Percentiles rank a stretch among this genome's conserved stretches.
Conservation (phyloP, 345 rosid genomes). For the Lepidium aucheri region DNA sequence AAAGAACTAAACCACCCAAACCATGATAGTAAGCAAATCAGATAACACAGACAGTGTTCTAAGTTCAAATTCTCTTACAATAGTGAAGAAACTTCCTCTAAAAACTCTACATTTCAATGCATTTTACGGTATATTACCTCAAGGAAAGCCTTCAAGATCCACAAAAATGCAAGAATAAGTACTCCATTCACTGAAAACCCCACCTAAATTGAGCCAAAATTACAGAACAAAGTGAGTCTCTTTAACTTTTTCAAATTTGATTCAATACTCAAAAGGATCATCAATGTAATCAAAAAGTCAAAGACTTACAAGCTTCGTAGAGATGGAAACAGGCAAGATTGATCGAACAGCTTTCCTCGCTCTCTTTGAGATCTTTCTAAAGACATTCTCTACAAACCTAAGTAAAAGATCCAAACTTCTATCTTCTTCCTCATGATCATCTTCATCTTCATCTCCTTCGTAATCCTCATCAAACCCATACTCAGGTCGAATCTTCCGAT, state of each 20-base stretch:
- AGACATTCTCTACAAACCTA: slow-evolving; percentile 61
- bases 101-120: not conserved
- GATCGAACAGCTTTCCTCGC: slow-evolving; percentile 84
- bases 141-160: slow-evolving; percentile 89
- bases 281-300: not conserved
- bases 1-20: not conserved
- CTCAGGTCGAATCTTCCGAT: slow-evolving; percentile 51
- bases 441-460: slow-evolving; percentile 41
- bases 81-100: not conserved
- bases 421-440: slow-evolving; percentile 64
- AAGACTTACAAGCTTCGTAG: slow-evolving; percentile 50
- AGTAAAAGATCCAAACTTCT: slow-evolving; percentile 80
- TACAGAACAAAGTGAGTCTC: not conserved
- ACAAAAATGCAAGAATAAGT: slow-evolving; percentile 66
- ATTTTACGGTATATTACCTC: slow-evolving; percentile 40
- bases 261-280: not conserved
- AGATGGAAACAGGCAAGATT: slow-evolving; percentile 59
- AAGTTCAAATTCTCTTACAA: not conserved
- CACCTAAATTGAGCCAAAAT: slow-evolving; percentile 37
- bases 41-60: not conserved
- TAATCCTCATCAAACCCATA: slow-evolving; percentile 22
- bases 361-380: slow-evolving; percentile 57
- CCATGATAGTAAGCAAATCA: not conserved
- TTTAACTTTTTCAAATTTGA: not conserved
- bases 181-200: slow-evolving; percentile 84